Base-by-base conservation (phyloP, 352 stramenopile species). In the Phytophthora podocarpi region DNA sequence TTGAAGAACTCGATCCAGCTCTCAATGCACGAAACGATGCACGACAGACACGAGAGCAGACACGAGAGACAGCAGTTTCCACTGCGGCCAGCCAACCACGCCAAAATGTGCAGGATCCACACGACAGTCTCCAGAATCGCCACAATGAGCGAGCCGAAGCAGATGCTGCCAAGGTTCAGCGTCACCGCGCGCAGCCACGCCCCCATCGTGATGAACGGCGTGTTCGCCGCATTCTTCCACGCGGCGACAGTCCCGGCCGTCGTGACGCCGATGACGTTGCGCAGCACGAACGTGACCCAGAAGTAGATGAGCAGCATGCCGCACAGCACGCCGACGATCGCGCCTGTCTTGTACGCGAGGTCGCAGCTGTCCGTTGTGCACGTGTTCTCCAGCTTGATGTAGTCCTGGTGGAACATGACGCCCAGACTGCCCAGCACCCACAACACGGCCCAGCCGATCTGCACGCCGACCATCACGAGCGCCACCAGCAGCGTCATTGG, bases 301-400 rank as follows among this genome's bases (percentile, higher is more conserved):
- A 96, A 97, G 70, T 96, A 98, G 36, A 92, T 87, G n/a, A 98
- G 37, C 36, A 98, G 63, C 70, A 98, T 91, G 18, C 80, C 67
- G 59, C 97, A 96, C 13, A 93, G 68, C 54, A 89, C 79, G 9
- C 80, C 82, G n/a, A 93, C 23, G 30, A 90, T 75, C 0, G 77
- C 65, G 8, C 77, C 79, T 1, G 59, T 71, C 24, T 74, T 55
- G 58, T 78, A 72, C 37, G 78, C 64, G 26, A 90, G 50, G 6
- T 81, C 66, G 61, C 86, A 93, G 16, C 64, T 67, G 8, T 80
- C 47, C 1, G 46, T 62, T 16, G 74, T 83, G 63, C 85, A 93
- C 24, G 62, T 36, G 50, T 71, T 63, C 31, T 72, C 65, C n/a
- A 90, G 52, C 45, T 74, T 75, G 70, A 92, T 65, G 64, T 82